Evolutionary conservation across 2,329 filamentous ascomycete species (phyloP).

Genomic region (Diaporthe destruens): DNA sequence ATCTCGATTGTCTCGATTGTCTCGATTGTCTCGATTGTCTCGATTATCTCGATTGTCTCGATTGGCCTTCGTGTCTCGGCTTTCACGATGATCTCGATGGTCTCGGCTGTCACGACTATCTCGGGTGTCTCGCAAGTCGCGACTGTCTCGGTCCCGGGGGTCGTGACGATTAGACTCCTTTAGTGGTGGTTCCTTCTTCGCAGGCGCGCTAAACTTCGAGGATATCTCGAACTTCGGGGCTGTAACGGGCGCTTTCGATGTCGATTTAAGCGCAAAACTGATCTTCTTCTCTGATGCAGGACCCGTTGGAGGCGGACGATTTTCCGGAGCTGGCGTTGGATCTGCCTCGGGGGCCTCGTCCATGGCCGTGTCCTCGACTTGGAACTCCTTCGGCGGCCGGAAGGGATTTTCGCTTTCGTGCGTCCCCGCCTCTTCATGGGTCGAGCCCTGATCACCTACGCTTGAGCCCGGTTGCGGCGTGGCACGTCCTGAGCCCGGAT

Average conservation of each 20-base stretch:
- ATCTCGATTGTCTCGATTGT: constrained; percentile 50
- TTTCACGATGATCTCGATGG: constrained; percentile 20
- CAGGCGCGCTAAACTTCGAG: constrained; percentile 74
- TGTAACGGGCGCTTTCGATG: constrained; percentile 69
- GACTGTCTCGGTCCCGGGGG: constrained; percentile 44
- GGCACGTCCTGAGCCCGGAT: constrained; percentile 46
- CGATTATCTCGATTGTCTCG: constrained; percentile 49
- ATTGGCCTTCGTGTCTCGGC: constrained; percentile 49
- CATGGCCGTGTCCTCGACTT: constrained; percentile 71
- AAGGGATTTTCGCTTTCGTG: constrained; percentile 71
- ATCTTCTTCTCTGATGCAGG: constrained; percentile 77
- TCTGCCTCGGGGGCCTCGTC: constrained; percentile 62
- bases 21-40: constrained; percentile 43
- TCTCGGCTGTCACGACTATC: constrained; percentile 52
- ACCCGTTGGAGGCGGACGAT: constrained; percentile 64
- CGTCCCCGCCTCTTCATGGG: constrained; percentile 53
- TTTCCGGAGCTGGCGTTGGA: constrained; percentile 66
- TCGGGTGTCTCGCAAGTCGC: constrained; percentile 34
- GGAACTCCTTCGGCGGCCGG: constrained; percentile 73
- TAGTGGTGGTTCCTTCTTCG: constrained; percentile 36
- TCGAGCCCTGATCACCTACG: constrained; percentile 33
- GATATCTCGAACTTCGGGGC: constrained; percentile 75
- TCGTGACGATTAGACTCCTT: constrained; percentile 60
- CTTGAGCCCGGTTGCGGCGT: constrained; percentile 43
- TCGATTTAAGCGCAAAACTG: constrained; percentile 91